phyloP scores from a whole-genome alignment of 345 rosid genomes.

The Isatis tinctoria region DNA sequence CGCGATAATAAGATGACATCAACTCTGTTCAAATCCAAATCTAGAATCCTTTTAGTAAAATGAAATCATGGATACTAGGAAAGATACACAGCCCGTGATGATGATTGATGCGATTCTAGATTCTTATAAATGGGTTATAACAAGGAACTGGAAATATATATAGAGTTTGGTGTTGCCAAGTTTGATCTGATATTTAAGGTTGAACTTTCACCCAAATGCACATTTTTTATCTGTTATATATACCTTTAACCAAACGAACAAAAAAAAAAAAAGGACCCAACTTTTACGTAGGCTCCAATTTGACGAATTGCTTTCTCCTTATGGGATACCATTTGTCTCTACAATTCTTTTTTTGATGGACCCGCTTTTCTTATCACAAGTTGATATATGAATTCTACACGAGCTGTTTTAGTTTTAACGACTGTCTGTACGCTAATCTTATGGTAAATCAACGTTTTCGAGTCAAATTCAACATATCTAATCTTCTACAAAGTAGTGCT shows the following conservation, averaged over 20 bases:
- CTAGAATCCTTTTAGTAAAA: neutral
- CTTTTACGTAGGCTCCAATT: conserved; percentile 28
- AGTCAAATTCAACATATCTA: neutral
- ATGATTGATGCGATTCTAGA: neutral
- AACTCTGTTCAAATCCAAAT: neutral
- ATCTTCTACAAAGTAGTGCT: neutral
- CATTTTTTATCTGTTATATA: neutral
- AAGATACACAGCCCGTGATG: neutral
- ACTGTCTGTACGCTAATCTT: neutral
- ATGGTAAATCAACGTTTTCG: neutral
- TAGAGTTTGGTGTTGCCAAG: neutral
- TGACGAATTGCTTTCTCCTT: conserved; percentile 31
- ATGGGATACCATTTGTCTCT: conserved; percentile 37
- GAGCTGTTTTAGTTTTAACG: neutral
- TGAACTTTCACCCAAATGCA: neutral
- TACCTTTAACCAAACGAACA: neutral
- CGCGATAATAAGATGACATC: neutral
- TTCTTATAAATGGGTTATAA: neutral
- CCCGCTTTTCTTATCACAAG: conserved; percentile 20
- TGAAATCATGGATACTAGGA: neutral
- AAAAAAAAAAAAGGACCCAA: conserved; percentile 1
- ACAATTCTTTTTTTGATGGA: conserved; percentile 13
- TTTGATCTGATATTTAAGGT: conserved; percentile 1
- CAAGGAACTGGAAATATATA: neutral
- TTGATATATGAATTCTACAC: neutral